phyloP scores from a whole-genome alignment of 495 filamentous ascomycete species.

The Talaromyces trachyspermus region DNA sequence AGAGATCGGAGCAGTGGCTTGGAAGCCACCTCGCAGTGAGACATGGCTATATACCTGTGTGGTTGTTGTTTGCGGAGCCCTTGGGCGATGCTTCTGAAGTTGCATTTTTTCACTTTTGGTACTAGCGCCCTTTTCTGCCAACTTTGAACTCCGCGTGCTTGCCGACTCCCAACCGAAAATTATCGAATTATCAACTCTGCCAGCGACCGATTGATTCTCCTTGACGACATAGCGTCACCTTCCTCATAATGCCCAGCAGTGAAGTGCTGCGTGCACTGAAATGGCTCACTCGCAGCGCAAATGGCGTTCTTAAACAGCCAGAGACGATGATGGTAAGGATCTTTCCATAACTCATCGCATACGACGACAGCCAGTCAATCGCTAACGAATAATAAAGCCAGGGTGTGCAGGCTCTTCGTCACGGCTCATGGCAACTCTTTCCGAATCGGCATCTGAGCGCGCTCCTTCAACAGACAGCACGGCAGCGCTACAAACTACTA shows the following conservation, averaged over 20 bases:
- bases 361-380: constrained; percentile 12
- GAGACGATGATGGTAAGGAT: constrained; percentile 40
- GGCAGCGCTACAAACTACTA: constrained; percentile 11
- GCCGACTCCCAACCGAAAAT: constrained; percentile 1
- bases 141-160: constrained; percentile 1
- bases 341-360: constrained; percentile 4
- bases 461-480: constrained; percentile 23
- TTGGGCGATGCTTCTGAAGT: constrained; percentile 1
- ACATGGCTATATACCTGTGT: constrained; percentile 40
- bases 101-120: constrained; percentile 11
- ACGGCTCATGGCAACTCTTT: constrained; percentile 77
- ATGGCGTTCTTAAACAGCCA: constrained; percentile 33
- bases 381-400: constrained; percentile 20
- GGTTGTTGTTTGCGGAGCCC: constrained; percentile 16
- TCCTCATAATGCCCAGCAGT: constrained; percentile 30
- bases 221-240: not conserved
- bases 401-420: constrained; percentile 41
- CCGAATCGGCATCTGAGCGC: constrained; percentile 27
- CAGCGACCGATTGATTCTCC: not conserved
- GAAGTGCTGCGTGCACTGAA: constrained; percentile 30
- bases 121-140: constrained; percentile 10
- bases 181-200: not conserved
- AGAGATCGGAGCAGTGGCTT: constrained; percentile 60
- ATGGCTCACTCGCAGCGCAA: constrained; percentile 37
- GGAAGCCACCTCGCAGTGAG: constrained; percentile 59